These are phyloP conservation scores for Coemansia sp. DNA, from an alignment of 192 early-diverging fungal genomes.

Conservation along the genomic window DNA sequence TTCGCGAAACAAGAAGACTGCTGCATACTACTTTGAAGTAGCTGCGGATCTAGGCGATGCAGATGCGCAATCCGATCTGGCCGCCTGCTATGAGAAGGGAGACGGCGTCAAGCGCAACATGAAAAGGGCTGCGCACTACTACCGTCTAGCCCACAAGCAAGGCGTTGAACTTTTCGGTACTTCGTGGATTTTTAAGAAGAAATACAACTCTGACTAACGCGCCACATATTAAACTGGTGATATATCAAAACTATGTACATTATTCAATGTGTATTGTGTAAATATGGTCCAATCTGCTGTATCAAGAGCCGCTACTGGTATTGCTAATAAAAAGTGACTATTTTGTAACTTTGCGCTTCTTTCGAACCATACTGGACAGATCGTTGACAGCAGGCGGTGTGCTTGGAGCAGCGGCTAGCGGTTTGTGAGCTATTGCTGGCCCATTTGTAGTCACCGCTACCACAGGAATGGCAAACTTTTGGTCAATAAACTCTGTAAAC, in stretches of 20 bases:
- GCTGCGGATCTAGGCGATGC: slow-evolving; percentile 77
- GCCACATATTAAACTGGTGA: not conserved
- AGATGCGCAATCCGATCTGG: slow-evolving; percentile 76
- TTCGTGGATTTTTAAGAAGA: slow-evolving; percentile 81
- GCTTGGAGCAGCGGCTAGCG: not conserved
- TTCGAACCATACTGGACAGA: slow-evolving; percentile 34
- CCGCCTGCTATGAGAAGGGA: slow-evolving; percentile 70
- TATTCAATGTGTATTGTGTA: too few species aligned
- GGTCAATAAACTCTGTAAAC: slow-evolving; percentile 16
- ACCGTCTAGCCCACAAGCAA: slow-evolving; percentile 71
- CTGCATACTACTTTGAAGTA: slow-evolving; percentile 79
- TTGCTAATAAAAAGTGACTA: not conserved
- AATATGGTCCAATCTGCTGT: too few species aligned
- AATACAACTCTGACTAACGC: slow-evolving; percentile 60
- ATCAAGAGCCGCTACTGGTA: too few species aligned
- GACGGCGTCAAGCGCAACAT: slow-evolving; percentile 76
- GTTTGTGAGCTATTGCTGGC: not conserved
- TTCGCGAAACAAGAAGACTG: slow-evolving; percentile 67
- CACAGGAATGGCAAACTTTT: slow-evolving; percentile 9
- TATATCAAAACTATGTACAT: not conserved
- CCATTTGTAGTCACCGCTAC: slow-evolving; percentile 16
- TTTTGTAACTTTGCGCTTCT: slow-evolving; percentile 34
- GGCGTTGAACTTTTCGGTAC: slow-evolving; percentile 74
- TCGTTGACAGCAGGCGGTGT: slow-evolving; percentile 29
- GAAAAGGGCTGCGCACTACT: slow-evolving; percentile 75